A percentile compares a stretch with the other conserved stretches of the same genome.
Conservation (phyloP, 305 asterid species). For the Andrographis paniculata region DNA sequence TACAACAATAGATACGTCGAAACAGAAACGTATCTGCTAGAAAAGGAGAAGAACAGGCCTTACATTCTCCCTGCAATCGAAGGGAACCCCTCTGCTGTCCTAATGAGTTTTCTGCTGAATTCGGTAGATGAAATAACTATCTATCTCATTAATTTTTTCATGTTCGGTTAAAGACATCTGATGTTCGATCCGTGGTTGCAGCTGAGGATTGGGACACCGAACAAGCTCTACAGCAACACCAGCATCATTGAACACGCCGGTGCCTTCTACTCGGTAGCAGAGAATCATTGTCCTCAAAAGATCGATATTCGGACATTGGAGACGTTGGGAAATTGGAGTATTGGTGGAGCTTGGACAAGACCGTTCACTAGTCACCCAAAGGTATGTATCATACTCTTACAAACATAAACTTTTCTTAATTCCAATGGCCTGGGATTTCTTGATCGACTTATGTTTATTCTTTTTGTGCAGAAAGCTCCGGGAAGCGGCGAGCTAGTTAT, state of each 20-base stretch:
- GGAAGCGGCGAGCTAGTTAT: constrained; percentile 36
- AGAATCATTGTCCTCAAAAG: constrained; percentile 37
- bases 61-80: constrained; percentile 27
- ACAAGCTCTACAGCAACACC: constrained; percentile 37
- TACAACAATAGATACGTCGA: constrained; percentile 24
- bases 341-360: constrained; percentile 30
- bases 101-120: constrained; percentile 19
- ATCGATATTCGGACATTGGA: constrained; percentile 27
- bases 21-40: constrained; percentile 18
- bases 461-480: constrained; percentile 29
- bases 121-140: constrained; percentile 3
- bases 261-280: constrained; percentile 32
- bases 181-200: constrained; percentile 8
- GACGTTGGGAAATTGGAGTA: constrained; percentile 31
- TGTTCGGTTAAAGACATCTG: not conserved
- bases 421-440: too few relatives aligned
- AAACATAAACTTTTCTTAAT: not conserved
- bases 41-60: constrained; percentile 22
- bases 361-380: constrained; percentile 50
- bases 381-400: constrained; percentile 14
- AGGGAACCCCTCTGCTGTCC: constrained; percentile 24
- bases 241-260: constrained; percentile 35
- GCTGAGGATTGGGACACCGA: constrained; percentile 33
- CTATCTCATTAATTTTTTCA: not conserved
- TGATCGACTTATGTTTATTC: too few relatives aligned